Conservation (phyloP, 2,329 filamentous ascomycete species). For the Chaetomiaceae sp. region DNA sequence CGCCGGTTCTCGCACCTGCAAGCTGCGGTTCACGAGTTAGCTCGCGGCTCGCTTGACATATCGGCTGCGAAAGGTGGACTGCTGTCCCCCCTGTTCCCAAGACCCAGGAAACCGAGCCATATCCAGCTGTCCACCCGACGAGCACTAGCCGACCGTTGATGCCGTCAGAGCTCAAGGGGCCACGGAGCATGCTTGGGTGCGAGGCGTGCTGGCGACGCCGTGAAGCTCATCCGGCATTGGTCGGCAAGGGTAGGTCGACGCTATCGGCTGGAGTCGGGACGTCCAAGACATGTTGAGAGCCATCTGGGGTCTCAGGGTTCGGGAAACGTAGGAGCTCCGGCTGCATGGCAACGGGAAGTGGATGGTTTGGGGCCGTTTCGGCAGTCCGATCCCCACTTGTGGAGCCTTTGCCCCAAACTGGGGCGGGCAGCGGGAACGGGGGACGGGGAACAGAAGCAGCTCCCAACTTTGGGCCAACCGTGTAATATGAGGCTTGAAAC, state of each 20-base stretch:
- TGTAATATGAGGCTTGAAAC: neutral
- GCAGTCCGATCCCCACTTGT: slow-evolving; percentile 12
- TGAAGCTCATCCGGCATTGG: slow-evolving; percentile 1
- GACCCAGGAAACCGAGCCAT: neutral
- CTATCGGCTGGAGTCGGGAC: slow-evolving; percentile 5
- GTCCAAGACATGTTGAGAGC: neutral
- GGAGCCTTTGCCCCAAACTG: slow-evolving; percentile 12
- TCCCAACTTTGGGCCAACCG: neutral
- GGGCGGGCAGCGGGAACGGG: slow-evolving; percentile 6
- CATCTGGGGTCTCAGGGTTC: neutral
- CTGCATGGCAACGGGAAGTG: neutral
- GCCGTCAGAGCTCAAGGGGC: slow-evolving; percentile 3
- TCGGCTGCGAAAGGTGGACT: slow-evolving; percentile 5
- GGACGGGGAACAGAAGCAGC: slow-evolving; percentile 8
- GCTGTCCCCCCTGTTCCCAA: neutral
- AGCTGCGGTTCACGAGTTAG: slow-evolving; percentile 11
- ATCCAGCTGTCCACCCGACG: neutral
- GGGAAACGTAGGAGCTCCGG: slow-evolving; percentile 4
- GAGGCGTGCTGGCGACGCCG: neutral
- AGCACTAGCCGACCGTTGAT: neutral
- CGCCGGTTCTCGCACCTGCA: slow-evolving; percentile 5
- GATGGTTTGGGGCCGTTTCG: slow-evolving; percentile 8
- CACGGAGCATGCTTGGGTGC: neutral
- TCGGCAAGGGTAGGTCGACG: slow-evolving; percentile 9
- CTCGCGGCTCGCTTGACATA: slow-evolving; percentile 13